Evolutionary conservation across 257 asterid species (phyloP), one percentile per base, ranked within the genome.

Genomic region (Lithospermum erythrorhizon): DNA sequence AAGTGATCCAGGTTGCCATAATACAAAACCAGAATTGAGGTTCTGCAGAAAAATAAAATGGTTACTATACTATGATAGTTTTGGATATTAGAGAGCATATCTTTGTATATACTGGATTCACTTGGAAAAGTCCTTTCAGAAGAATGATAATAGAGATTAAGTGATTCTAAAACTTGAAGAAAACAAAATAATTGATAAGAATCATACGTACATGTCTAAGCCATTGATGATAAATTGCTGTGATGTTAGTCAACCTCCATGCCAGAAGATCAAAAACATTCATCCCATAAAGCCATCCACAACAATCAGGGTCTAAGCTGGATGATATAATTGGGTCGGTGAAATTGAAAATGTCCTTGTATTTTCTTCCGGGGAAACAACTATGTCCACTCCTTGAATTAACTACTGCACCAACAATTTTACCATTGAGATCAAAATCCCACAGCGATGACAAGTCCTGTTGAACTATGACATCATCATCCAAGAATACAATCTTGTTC

Each of bases 241-340:
- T 87, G 61, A 90, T 81, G 76, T 72, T 80, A 57, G 89, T 77
- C 65, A 70, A 68, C 74, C 95, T 76, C 97, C 97, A 90, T 64
- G 76, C 81, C 58, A 75, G 75, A 53, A 90, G 90, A 81, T 90
- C 87, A 71, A 87, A 76, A 22, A 90, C 57, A 63, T 83, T 83
- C 79, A 90, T 79, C 61, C 97, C 97, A 58, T 79, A 83, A 58
- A 84, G 87, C 95, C 95, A 89, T 63, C 80, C 93, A 55, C 94
- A 87, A 8, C 73, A 61, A 53, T 78, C 76, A 48, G 57, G 37
- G 66, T 83, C 81, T 65, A 83, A 65, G 60, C 37, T 65, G 35
- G 90, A 74, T 5, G 88, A 75, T 75, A 90, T 76, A 58, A 75
- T 20, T 59, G 84, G 81, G 53, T 73, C 74, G 16, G 95, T 64